Percentiles rank a stretch among this genome's conserved stretches.
phyloP scores from a whole-genome alignment of 2,329 filamentous ascomycete species.

The Colletotrichum brevisporum region DNA sequence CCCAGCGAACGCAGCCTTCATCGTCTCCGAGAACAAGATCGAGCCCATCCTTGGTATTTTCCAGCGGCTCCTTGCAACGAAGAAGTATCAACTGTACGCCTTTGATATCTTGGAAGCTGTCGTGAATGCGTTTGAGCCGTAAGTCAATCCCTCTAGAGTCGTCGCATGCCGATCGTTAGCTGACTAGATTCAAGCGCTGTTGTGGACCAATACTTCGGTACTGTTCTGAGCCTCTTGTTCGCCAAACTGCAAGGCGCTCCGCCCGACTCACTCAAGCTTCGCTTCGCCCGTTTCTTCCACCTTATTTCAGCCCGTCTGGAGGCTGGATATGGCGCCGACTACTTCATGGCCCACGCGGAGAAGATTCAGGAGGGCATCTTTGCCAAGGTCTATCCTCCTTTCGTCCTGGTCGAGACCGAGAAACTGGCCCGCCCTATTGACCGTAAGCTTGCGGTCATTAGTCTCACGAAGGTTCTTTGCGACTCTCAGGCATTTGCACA shows the following conservation, averaged over 20 bases:
- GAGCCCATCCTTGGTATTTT: slow-evolving; percentile 95
- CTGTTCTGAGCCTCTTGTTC: slow-evolving; percentile 86
- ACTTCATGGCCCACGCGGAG: slow-evolving; percentile 89
- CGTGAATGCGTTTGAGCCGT: slow-evolving; percentile 80
- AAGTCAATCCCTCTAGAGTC: slow-evolving; percentile 54
- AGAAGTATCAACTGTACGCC: slow-evolving; percentile 86
- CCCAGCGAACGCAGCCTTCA: slow-evolving; percentile 79
- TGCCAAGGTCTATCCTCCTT: slow-evolving; percentile 84
- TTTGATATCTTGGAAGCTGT: slow-evolving; percentile 93
- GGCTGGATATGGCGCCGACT: slow-evolving; percentile 90
- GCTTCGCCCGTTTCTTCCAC: slow-evolving; percentile 96
- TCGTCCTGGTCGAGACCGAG: slow-evolving; percentile 91
- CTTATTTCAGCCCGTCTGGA: slow-evolving; percentile 85
- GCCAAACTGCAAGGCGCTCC: slow-evolving; percentile 77
- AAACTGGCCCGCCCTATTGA: slow-evolving; percentile 90
- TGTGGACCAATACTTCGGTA: slow-evolving; percentile 82
- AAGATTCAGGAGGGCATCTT: slow-evolving; percentile 85
- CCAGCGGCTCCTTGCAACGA: slow-evolving; percentile 86
- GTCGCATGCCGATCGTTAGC: background rate
- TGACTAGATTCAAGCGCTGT: slow-evolving; percentile 62
- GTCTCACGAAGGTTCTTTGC: slow-evolving; percentile 91
- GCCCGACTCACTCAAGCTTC: slow-evolving; percentile 85
- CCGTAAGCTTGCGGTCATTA: slow-evolving; percentile 93
- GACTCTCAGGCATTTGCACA: slow-evolving; percentile 88
- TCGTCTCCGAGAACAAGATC: slow-evolving; percentile 84